Percentiles rank a stretch among this genome's conserved stretches.
Conservation (phyloP, 306 rosid genomes). For the Senna tora region DNA sequence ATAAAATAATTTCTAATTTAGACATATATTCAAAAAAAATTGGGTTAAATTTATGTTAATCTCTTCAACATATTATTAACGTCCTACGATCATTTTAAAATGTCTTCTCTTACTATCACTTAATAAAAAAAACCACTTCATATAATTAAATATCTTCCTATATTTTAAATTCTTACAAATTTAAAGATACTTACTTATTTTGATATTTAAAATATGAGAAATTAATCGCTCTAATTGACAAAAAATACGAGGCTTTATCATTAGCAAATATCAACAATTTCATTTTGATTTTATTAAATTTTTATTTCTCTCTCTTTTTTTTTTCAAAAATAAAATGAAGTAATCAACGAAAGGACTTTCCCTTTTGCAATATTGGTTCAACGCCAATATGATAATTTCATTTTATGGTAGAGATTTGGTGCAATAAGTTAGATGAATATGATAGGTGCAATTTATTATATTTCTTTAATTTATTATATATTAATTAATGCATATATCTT, state of each 20-base stretch:
- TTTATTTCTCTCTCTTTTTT: background rate
- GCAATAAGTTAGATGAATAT: background rate
- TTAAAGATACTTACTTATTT: too few species aligned
- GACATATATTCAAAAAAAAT: too few species aligned
- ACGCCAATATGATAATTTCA: background rate
- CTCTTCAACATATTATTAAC: too few species aligned
- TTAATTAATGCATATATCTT: background rate
- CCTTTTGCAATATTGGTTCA: background rate
- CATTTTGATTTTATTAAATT: background rate
- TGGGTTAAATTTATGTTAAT: too few species aligned
- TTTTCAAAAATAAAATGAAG: background rate
- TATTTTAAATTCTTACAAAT: too few species aligned
- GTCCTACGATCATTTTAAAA: too few species aligned
- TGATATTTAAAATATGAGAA: too few species aligned
- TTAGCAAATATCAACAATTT: constrained; percentile 1
- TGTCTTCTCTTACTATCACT: too few species aligned
- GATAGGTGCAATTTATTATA: background rate
- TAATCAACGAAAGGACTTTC: background rate
- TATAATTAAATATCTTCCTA: too few species aligned
- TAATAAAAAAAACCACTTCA: too few species aligned
- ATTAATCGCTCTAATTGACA: too few species aligned
- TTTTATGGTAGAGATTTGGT: constrained; percentile 8
- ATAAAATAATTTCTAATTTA: too few species aligned
- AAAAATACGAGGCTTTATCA: background rate
- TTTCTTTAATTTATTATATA: background rate